Percentiles rank a stretch among this genome's conserved stretches.
Evolutionary conservation across 768 basidiomycete genomes (phyloP).

Genomic region (Cystofilobasidium capitatum): DNA sequence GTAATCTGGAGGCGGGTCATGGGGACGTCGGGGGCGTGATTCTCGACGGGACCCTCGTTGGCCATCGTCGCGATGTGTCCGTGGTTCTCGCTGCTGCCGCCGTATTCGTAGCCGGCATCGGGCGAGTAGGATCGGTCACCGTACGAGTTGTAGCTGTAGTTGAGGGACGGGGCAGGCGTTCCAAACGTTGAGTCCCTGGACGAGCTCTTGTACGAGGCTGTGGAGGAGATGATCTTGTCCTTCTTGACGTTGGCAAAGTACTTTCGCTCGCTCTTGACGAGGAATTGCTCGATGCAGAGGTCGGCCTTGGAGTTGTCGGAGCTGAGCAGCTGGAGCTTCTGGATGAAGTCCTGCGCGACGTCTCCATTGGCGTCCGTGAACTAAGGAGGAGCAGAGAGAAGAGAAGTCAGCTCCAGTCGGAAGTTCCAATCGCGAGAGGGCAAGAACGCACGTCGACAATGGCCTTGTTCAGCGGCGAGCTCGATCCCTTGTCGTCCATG

Average conservation of each 20-base stretch:
- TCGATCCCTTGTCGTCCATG: slow-evolving; percentile 79
- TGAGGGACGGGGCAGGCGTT: slow-evolving; percentile 47
- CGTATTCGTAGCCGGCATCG: slow-evolving; percentile 17
- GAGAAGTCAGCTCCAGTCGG: neutral
- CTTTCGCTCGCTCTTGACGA: slow-evolving; percentile 81
- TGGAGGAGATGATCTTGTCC: slow-evolving; percentile 57
- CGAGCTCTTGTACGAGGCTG: slow-evolving; percentile 50
- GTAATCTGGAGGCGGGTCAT: slow-evolving; percentile 79
- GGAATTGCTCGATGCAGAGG: slow-evolving; percentile 80
- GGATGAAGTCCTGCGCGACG: slow-evolving; percentile 78
- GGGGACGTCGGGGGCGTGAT: slow-evolving; percentile 37
- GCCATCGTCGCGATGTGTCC: slow-evolving; percentile 12
- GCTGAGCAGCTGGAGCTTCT: slow-evolving; percentile 65
- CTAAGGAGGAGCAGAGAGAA: slow-evolving; percentile 40
- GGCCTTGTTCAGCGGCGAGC: slow-evolving; percentile 79
- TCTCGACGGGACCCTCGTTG: slow-evolving; percentile 9
- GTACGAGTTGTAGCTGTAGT: slow-evolving; percentile 45
- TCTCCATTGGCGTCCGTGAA: slow-evolving; percentile 92
- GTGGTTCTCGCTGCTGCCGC: neutral
- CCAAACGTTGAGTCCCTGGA: slow-evolving; percentile 75
- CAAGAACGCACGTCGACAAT: slow-evolving; percentile 60
- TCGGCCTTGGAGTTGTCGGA: slow-evolving; percentile 84
- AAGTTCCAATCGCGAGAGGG: neutral
- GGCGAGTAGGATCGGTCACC: slow-evolving; percentile 28
- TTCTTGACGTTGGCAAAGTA: slow-evolving; percentile 86